phyloP scores from a whole-genome alignment of 2,329 filamentous ascomycete species.

The Endothia cerciana region DNA sequence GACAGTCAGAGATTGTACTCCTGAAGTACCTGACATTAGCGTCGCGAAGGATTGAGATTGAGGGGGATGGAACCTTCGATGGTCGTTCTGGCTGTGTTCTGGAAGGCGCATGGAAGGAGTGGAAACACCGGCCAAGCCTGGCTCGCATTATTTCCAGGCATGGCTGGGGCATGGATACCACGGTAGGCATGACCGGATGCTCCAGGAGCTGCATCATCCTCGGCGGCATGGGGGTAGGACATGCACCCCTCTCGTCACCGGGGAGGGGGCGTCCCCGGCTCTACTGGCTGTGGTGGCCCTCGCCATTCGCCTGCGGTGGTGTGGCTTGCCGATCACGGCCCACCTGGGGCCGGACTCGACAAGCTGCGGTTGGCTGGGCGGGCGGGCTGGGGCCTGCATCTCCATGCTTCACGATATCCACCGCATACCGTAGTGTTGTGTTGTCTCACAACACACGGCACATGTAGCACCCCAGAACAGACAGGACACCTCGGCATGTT shows the following conservation, averaged over 20 bases:
- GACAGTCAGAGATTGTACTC: not conserved
- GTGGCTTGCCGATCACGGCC: constrained; percentile 6
- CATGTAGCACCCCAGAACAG: too few relatives aligned
- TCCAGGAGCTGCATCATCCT: constrained; percentile 7
- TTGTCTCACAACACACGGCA: not conserved
- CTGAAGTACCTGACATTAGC: constrained; percentile 22
- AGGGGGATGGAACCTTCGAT: constrained; percentile 10
- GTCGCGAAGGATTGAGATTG: constrained; percentile 1
- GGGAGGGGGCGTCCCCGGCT: not conserved
- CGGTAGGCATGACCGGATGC: constrained; percentile 1
- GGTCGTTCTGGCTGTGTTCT: constrained; percentile 18
- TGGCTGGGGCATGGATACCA: not conserved
- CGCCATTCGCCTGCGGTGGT: not conserved
- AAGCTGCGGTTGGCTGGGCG: not conserved
- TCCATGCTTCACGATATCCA: not conserved
- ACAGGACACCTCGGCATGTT: constrained; percentile 3
- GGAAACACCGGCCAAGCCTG: constrained; percentile 14
- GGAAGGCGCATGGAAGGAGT: constrained; percentile 19
- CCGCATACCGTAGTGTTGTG: not conserved
- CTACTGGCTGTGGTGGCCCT: constrained; percentile 8
- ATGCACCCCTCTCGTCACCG: constrained; percentile 5
- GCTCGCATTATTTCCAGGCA: constrained; percentile 6
- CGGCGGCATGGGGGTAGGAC: not conserved
- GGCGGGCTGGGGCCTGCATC: not conserved
- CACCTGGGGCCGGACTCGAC: not conserved